Conservation (phyloP, 768 basidiomycete species). For the Trametes cubensis region DNA sequence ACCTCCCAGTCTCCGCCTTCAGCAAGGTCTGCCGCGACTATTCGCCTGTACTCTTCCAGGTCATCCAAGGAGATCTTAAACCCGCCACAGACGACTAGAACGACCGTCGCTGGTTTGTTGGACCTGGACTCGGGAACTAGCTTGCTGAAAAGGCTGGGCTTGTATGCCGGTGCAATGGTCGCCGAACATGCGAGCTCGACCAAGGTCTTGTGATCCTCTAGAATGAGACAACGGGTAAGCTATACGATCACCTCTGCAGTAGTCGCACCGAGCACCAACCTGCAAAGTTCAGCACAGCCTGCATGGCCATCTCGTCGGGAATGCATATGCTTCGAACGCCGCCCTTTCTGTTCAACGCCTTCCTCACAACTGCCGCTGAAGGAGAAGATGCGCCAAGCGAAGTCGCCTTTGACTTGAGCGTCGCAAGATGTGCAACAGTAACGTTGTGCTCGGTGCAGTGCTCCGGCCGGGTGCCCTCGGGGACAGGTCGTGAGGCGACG, state of each 20-base stretch:
- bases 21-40: constrained; percentile 41
- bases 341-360: constrained; percentile 64
- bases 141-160: constrained; percentile 53
- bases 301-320: constrained; percentile 72
- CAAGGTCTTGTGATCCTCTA: constrained; percentile 76
- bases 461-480: constrained; percentile 46
- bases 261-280: constrained; percentile 43
- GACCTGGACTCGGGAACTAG: constrained; percentile 43
- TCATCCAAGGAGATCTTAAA: constrained; percentile 66
- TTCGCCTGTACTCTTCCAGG: constrained; percentile 47
- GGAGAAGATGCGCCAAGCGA: constrained; percentile 75
- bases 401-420: constrained; percentile 64
- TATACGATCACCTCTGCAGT: neutral
- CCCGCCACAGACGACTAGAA: constrained; percentile 74
- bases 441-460: constrained; percentile 49
- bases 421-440: constrained; percentile 56
- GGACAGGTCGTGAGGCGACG: constrained; percentile 39
- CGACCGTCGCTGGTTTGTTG: constrained; percentile 43
- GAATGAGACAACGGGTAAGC: neutral
- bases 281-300: constrained; percentile 55
- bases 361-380: constrained; percentile 59
- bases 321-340: constrained; percentile 60
- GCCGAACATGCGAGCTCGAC: constrained; percentile 77
- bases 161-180: constrained; percentile 69
- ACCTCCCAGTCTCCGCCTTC: constrained; percentile 33